Evolutionary conservation across 345 rosid species (phyloP).

Genomic region (Gossypium turneri): DNA sequence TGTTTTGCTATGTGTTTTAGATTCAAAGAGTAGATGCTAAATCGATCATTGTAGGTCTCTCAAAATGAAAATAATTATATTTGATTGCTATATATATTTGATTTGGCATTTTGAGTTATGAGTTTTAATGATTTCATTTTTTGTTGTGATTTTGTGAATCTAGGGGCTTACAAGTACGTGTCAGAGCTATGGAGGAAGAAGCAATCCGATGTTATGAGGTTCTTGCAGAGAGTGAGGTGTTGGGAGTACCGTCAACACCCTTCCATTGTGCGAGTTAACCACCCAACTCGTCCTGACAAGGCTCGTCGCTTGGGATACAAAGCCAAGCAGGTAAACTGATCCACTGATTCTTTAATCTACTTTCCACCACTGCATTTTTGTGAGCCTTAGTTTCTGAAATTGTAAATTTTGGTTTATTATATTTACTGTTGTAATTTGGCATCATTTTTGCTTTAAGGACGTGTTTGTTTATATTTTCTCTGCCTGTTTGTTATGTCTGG

Average conservation of each 20-base stretch:
- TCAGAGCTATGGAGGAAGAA: not conserved
- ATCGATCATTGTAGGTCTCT: not conserved
- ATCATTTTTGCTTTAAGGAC: not conserved
- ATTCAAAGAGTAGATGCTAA: not conserved
- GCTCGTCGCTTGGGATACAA: not conserved
- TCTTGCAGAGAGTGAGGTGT: not conserved
- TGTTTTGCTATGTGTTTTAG: not conserved
- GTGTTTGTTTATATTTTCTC: not conserved
- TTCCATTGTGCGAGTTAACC: not conserved
- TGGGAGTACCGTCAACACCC: not conserved
- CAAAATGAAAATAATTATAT: not conserved
- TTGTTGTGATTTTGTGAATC: not conserved
- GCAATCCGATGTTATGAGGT: not conserved
- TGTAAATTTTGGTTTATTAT: slow-evolving; percentile 11
- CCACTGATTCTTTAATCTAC: too few relatives aligned
- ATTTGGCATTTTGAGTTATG: not conserved
- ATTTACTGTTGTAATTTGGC: not conserved
- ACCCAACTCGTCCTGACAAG: not conserved
- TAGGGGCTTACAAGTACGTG: not conserved
- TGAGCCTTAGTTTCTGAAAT: not conserved
- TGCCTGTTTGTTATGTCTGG: not conserved
- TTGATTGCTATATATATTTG: not conserved
- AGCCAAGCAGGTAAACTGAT: not conserved
- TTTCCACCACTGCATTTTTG: too few relatives aligned
- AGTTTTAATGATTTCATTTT: not conserved